These are phyloP conservation scores for Bonia amplexicaulis DNA, from an alignment of 176 grass and related monocot species.

Conservation along the genomic window DNA sequence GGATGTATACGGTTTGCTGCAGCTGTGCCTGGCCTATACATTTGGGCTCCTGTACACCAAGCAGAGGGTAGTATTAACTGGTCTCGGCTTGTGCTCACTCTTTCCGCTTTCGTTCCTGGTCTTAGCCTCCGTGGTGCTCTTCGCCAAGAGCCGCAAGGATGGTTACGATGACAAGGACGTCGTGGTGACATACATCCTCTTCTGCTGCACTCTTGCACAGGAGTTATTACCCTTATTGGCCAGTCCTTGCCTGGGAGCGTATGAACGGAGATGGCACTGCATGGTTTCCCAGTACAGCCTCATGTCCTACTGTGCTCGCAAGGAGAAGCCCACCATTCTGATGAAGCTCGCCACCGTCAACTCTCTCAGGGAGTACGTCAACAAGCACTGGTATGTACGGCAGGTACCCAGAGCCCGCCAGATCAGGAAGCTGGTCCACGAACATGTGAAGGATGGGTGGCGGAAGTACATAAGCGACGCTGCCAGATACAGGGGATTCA, in stretches of 20 bases:
- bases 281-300: neutral
- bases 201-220: neutral
- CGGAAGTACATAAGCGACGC: neutral
- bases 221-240: no score
- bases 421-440: neutral
- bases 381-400: neutral
- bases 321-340: neutral
- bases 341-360: neutral
- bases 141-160: no score
- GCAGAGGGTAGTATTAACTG: fast-evolving
- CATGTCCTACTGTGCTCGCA: neutral
- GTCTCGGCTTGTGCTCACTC: fast-evolving
- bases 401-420: fast-evolving
- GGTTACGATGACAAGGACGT: no score
- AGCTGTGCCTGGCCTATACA: fast-evolving
- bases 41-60: neutral
- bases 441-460: neutral
- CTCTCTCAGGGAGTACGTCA: neutral
- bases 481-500: neutral
- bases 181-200: neutral
- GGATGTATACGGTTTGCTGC: no score
- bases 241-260: no score
- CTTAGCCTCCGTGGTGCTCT: neutral
- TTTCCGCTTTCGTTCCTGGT: neutral
- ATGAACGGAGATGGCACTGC: fast-evolving